Evolutionary conservation across 306 rosid species (phyloP).

Genomic region (Herpetospermum pedunculosum): DNA sequence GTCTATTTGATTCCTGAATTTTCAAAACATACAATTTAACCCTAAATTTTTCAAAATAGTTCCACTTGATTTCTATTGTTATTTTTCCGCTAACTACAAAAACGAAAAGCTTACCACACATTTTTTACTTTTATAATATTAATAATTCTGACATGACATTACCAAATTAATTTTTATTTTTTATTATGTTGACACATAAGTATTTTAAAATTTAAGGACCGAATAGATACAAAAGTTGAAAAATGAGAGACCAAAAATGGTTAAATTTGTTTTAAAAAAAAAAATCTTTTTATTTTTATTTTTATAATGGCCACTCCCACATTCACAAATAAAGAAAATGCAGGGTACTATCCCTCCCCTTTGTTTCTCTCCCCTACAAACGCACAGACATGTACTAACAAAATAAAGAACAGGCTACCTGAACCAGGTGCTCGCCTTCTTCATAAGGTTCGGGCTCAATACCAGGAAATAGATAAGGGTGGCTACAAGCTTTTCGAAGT

Average conservation of each 20-base stretch:
- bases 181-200: background rate
- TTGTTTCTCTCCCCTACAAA: background rate
- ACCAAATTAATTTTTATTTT: background rate
- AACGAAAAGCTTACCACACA: background rate
- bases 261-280: background rate
- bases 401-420: constrained; percentile 31
- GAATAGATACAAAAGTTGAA: background rate
- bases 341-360: background rate
- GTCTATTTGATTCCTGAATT: background rate
- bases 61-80: background rate
- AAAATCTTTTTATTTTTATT: background rate
- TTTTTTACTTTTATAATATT: background rate
- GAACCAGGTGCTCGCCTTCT: constrained; percentile 95
- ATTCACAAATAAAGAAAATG: background rate
- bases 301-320: background rate
- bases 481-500: constrained; percentile 84
- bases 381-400: background rate
- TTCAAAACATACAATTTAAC: background rate
- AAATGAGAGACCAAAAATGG: background rate
- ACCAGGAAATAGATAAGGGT: constrained; percentile 92
- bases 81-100: background rate
- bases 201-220: background rate
- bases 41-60: background rate
- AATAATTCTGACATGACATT: background rate
- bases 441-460: constrained; percentile 96